Evolutionary conservation across 1,284 basidiomycete species (phyloP), one percentile per base, ranked within the genome.

Genomic region (Ganoderma leucocontextum): DNA sequence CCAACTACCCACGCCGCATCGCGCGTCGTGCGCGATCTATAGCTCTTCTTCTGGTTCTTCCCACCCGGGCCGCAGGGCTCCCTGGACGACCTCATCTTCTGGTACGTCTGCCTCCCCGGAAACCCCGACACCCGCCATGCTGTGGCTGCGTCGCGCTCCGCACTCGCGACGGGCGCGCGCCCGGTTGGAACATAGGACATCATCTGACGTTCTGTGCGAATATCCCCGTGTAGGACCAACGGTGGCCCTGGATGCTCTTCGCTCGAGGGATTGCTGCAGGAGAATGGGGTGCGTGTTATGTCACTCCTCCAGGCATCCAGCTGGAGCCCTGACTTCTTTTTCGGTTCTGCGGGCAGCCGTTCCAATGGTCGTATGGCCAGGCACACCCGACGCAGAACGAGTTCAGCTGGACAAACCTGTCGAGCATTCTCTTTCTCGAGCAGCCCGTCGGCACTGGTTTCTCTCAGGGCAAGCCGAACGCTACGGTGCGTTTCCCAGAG

Each of bases 31-130:
- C 47, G 68, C 33, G 47, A 39, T 12, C 29, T 64, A 9, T 49
- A 95, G 89, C 83, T 95, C 10, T 95, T 92, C 84, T 95, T 95
- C 80, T 95, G 93, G 94, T 91, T 94, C 80, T 94, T 94, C 81
- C 93, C 93, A 53, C 89, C 92, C 0, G 91, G 90, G 7, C 90
- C 90, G 10, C 81, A 89, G 74, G 90, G 89, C 13, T 91, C 88
- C 66, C 75, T 86, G 15, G 89, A 94, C 73, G 91, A 94, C 74
- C 76, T 94, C 62, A 87, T 92, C 65, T 89, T 92, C 81, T 92
- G 93, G 93, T 88, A 77, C 60, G 67, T 70, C 42, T 44, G 12
- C 33, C 39, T 42, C 59, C 29, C 4, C 41, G 66, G 85, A 13
- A 4, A 25, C 15, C 29, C 29, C 29, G 29, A 25, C 47, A n/a